Percentiles rank a stretch among this genome's conserved stretches.
Evolutionary conservation across 441 rosid species (phyloP).

Genomic region (Geranium incanum): DNA sequence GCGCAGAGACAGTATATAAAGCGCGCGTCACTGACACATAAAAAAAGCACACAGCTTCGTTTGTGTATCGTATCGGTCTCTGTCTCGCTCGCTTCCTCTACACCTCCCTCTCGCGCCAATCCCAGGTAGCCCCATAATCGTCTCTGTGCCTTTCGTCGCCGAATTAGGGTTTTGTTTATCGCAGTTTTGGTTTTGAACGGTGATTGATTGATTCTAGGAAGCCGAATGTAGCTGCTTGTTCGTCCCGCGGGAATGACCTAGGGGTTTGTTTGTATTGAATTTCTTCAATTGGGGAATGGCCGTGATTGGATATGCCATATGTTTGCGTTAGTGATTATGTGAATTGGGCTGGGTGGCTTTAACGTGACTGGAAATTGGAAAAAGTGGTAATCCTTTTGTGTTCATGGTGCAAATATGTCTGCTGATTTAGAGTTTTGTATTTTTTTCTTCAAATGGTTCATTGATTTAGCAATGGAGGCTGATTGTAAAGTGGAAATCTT

Average conservation of each 20-base stretch:
- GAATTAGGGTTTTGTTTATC: neutral
- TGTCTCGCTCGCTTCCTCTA: neutral
- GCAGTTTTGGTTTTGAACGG: neutral
- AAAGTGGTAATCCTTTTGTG: too few species aligned
- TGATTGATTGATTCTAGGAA: neutral
- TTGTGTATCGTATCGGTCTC: neutral
- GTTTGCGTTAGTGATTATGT: neutral
- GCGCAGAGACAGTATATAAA: constrained; percentile 7
- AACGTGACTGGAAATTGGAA: too few species aligned
- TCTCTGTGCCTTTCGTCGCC: neutral
- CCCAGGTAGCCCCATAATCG: neutral
- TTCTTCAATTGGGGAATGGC: neutral
- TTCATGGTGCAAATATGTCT: neutral
- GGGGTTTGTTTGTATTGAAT: neutral
- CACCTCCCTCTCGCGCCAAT: neutral
- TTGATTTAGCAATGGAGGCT: neutral
- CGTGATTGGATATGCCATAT: neutral
- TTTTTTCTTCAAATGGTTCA: neutral
- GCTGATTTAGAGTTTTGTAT: neutral
- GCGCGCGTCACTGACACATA: constrained; percentile 3
- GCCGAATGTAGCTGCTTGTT: neutral
- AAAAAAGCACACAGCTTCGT: neutral
- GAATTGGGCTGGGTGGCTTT: neutral
- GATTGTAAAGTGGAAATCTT: neutral
- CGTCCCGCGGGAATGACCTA: neutral